These are phyloP conservation scores for Crucibulum laeve DNA, from an alignment of 768 basidiomycete genomes.

Conservation along the genomic window DNA sequence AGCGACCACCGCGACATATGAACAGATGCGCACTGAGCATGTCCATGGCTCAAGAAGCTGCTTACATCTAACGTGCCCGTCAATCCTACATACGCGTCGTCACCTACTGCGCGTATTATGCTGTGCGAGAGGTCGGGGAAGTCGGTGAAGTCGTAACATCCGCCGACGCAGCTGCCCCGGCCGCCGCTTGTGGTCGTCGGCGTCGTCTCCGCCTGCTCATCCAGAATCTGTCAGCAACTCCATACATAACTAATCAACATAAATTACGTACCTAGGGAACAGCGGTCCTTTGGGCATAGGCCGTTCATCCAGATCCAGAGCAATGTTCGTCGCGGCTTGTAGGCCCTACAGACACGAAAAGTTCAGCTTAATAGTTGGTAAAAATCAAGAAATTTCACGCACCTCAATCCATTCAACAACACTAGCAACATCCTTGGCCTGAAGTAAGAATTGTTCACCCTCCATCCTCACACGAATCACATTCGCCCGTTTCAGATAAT, in stretches of 20 bases:
- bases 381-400: slow-evolving; percentile 10
- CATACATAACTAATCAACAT: slow-evolving; percentile 15
- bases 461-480: slow-evolving; percentile 90
- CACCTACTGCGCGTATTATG: slow-evolving; percentile 3
- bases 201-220: slow-evolving; percentile 21
- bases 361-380: not conserved
- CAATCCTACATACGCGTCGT: too few relatives aligned
- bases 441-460: slow-evolving; percentile 95
- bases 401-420: slow-evolving; percentile 98
- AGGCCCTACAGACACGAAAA: slow-evolving; percentile 48
- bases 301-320: slow-evolving; percentile 88
- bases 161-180: slow-evolving; percentile 5
- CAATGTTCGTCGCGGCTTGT: slow-evolving; percentile 88
- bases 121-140: slow-evolving; percentile 1
- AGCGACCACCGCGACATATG: too few relatives aligned
- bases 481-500: slow-evolving; percentile 90
- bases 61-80: too few relatives aligned
- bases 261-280: slow-evolving; percentile 64
- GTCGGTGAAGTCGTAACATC: slow-evolving; percentile 2
- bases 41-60: too few relatives aligned
- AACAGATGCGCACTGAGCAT: too few relatives aligned
- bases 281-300: slow-evolving; percentile 89
- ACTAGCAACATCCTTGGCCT: slow-evolving; percentile 75
- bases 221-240: slow-evolving; percentile 11
- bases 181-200: slow-evolving; percentile 15